Evolutionary conservation across 1,284 basidiomycete species (phyloP).

Genomic region (Trichosporon sp.): DNA sequence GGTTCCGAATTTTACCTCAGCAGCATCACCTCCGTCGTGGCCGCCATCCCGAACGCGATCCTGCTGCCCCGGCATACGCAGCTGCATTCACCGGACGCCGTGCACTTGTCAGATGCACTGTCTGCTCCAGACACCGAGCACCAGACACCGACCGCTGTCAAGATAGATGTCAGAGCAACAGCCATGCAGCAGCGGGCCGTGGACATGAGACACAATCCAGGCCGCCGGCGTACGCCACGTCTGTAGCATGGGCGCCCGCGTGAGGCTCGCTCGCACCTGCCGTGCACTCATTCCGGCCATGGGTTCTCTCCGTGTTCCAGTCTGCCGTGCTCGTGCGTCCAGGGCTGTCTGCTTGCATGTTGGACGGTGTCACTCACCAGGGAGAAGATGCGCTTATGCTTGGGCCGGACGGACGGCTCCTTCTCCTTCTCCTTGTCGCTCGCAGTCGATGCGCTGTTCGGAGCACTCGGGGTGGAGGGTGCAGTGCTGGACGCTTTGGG

Average conservation of each 20-base stretch:
- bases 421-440: neutral
- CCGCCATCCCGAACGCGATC: neutral
- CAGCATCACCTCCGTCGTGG: neutral
- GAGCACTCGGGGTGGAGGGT: neutral
- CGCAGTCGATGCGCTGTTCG: neutral
- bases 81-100: neutral
- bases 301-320: neutral
- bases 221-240: too few relatives aligned
- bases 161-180: too few relatives aligned
- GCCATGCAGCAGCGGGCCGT: neutral
- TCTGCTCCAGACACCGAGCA: neutral
- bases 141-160: neutral
- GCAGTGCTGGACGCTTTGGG: neutral
- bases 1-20: neutral
- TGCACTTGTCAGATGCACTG: neutral
- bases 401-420: neutral
- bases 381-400: constrained; percentile 1
- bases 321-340: neutral
- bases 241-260: too few relatives aligned
- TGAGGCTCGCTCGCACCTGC: too few relatives aligned
- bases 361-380: neutral
- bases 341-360: neutral
- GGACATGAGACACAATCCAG: neutral
- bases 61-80: neutral
- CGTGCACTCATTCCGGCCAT: neutral